Percentiles rank a stretch among this genome's conserved stretches.
These are phyloP conservation scores for Xylaria sp. DNA, from an alignment of 2,329 filamentous ascomycete species.

Conservation along the genomic window DNA sequence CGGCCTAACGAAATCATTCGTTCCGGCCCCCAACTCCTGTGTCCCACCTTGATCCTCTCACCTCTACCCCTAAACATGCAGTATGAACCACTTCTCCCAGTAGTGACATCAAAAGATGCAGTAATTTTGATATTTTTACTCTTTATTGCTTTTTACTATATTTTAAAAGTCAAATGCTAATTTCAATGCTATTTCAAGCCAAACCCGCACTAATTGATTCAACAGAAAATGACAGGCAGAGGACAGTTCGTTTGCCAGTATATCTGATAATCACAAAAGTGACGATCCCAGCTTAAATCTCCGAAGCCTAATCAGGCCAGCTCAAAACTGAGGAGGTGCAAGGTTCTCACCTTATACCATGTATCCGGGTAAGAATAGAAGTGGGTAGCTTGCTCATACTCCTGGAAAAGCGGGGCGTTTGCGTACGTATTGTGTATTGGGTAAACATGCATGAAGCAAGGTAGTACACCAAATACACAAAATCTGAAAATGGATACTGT, in stretches of 20 bases:
- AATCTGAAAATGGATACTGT: background rate
- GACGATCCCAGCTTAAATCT: background rate
- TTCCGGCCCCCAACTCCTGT: conserved; percentile 12
- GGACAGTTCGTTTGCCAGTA: too few species aligned
- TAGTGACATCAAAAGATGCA: background rate
- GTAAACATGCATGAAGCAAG: background rate
- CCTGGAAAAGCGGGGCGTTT: background rate
- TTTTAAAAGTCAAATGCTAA: background rate
- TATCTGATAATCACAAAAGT: too few species aligned
- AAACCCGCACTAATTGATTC: background rate
- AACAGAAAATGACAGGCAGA: too few species aligned
- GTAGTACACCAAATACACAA: background rate
- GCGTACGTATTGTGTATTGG: background rate
- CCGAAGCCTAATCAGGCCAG: background rate
- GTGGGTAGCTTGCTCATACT: background rate
- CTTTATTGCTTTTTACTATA: background rate
- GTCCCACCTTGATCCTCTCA: conserved; percentile 1
- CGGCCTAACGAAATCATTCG: background rate
- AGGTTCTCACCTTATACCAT: background rate
- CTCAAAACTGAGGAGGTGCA: background rate
- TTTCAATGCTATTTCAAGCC: background rate
- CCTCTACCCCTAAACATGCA: background rate
- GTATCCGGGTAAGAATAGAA: background rate
- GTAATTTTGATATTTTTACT: background rate
- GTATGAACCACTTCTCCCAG: background rate